These are phyloP conservation scores for Colletotrichum sp. DNA, from an alignment of 2,329 filamentous ascomycete species.

Conservation along the genomic window DNA sequence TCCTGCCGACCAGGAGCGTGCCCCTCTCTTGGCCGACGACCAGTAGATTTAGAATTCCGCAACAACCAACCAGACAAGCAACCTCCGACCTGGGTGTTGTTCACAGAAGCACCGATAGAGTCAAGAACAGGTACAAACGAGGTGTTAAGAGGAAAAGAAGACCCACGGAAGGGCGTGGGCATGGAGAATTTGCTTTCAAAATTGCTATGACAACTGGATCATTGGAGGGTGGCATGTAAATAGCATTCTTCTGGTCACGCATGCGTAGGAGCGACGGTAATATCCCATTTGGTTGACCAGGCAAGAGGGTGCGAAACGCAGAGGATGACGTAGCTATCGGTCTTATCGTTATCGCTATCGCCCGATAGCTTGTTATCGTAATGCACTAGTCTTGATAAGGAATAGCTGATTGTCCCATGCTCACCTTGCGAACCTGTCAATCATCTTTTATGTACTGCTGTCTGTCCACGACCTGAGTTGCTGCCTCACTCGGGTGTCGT, in stretches of 20 bases:
- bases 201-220: neutral
- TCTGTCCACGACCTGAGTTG: neutral
- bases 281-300: neutral
- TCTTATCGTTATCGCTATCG: slow-evolving; percentile 19
- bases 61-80: neutral
- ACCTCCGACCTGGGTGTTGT: neutral
- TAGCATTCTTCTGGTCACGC: slow-evolving; percentile 2
- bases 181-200: neutral
- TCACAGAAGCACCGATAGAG: neutral
- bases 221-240: neutral
- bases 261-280: neutral
- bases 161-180: neutral
- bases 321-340: slow-evolving; percentile 4
- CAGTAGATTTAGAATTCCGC: neutral
- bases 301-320: neutral
- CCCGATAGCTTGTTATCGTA: neutral
- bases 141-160: neutral
- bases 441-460: neutral
- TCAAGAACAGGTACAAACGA: neutral
- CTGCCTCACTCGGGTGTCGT: neutral
- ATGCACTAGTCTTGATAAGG: neutral
- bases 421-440: neutral
- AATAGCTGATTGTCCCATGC: neutral
- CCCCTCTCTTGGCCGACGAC: slow-evolving; percentile 63
- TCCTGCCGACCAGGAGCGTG: slow-evolving; percentile 60